Evolutionary conservation across 441 rosid species (phyloP).

Genomic region (Bocquillonia castaneifolia): DNA sequence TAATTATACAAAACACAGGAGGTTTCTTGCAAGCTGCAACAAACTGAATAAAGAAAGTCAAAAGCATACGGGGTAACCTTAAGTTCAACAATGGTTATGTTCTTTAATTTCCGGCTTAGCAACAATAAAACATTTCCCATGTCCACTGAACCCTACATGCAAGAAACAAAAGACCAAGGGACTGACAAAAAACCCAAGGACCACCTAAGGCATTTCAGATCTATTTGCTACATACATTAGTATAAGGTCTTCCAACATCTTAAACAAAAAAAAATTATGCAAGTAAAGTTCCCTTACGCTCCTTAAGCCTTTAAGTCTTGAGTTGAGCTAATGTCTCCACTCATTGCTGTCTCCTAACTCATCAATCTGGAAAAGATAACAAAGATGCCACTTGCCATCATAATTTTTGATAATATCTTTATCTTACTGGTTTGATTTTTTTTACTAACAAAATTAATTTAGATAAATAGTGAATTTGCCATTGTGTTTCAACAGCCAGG

Average conservation of each 20-base stretch:
- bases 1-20: constrained; percentile 73
- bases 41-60: constrained; percentile 44
- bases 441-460: background rate
- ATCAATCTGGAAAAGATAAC: constrained; percentile 11
- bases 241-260: background rate
- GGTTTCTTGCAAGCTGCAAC: constrained; percentile 78
- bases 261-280: background rate
- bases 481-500: background rate
- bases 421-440: background rate
- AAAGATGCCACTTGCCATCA: constrained; percentile 7
- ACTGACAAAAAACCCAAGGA: background rate
- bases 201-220: constrained; percentile 5
- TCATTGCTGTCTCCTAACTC: background rate
- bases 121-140: background rate
- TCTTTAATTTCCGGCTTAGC: constrained; percentile 4
- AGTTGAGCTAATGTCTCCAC: background rate
- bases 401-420: constrained; percentile 2
- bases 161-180: background rate
- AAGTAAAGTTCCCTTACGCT: constrained; percentile 1
- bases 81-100: background rate
- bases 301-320: constrained; percentile 5
- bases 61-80: constrained; percentile 11
- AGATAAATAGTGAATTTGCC: background rate
- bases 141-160: constrained; percentile 2
- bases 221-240: background rate